Percentiles rank a stretch among this genome's conserved stretches.
These are phyloP conservation scores for Giardia muris DNA, from an alignment of 208 protist genomes.

Conservation along the genomic window DNA sequence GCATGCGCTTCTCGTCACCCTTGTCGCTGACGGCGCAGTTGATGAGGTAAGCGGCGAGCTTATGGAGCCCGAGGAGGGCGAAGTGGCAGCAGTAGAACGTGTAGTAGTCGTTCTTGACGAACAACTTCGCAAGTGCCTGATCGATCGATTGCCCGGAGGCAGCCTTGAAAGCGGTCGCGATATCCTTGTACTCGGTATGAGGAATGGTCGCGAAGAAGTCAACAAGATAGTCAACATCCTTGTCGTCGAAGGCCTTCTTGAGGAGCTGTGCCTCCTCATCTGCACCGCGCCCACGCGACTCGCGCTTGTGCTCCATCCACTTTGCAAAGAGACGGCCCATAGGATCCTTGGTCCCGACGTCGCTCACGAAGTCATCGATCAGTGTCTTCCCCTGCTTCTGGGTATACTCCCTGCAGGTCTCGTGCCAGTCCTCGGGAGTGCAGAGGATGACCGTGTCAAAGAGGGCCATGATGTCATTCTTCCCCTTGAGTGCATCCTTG, in stretches of 20 bases:
- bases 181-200: background rate
- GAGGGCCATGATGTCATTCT: background rate
- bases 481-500: background rate
- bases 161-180: background rate
- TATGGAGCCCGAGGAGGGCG: background rate
- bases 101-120: background rate
- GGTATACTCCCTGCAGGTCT: background rate
- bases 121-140: background rate
- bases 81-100: background rate
- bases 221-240: background rate
- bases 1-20: background rate
- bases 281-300: background rate
- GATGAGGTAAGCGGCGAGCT: background rate
- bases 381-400: background rate
- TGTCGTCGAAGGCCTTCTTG: background rate
- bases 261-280: background rate
- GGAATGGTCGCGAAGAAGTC: background rate
- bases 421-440: background rate
- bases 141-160: background rate
- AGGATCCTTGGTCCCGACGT: background rate
- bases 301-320: background rate
- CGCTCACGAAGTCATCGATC: background rate
- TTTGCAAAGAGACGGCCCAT: background rate
- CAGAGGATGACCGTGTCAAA: background rate
- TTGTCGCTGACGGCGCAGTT: background rate